phyloP scores from a whole-genome alignment of 1,284 basidiomycete genomes.

The Cutaneotrichosporon curvatum region DNA sequence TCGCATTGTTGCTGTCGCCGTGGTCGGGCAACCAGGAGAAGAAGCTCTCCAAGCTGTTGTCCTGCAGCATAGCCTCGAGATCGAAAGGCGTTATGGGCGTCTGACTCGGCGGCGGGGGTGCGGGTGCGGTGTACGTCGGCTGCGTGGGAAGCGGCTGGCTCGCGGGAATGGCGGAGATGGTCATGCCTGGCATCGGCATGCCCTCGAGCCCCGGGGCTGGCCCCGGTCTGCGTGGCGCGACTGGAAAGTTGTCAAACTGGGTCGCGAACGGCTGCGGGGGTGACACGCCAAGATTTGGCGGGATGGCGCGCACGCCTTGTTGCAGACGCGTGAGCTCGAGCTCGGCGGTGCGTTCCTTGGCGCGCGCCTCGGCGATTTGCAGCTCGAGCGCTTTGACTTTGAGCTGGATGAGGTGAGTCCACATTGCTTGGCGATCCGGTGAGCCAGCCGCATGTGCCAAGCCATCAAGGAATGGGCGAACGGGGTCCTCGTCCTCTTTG shows the following conservation, averaged over 20 bases:
- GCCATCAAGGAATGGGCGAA: constrained; percentile 15
- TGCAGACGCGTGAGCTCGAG: constrained; percentile 33
- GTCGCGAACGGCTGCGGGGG: no score
- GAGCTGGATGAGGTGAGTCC: constrained; percentile 38
- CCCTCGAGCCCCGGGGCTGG: no score
- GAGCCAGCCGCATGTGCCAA: constrained; percentile 19
- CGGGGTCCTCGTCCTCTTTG: constrained; percentile 12
- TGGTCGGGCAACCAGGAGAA: constrained; percentile 41
- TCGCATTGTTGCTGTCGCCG: neutral
- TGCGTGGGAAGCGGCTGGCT: no score
- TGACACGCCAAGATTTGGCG: no score
- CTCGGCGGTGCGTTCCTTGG: constrained; percentile 39
- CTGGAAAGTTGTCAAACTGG: no score
- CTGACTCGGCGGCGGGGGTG: no score
- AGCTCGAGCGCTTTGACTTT: constrained; percentile 38
- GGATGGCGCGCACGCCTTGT: constrained; percentile 1
- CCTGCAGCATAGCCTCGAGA: constrained; percentile 37
- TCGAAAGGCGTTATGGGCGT: constrained; percentile 34
- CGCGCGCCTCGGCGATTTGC: constrained; percentile 40
- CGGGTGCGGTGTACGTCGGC: no score
- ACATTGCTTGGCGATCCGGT: constrained; percentile 26
- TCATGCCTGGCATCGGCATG: no score
- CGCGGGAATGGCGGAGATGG: no score
- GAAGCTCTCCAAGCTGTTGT: constrained; percentile 24
- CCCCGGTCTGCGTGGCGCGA: no score